Percentiles rank a stretch among this genome's conserved stretches.
Conservation (phyloP, 2,329 filamentous ascomycete species). For the Penicillium sp. region DNA sequence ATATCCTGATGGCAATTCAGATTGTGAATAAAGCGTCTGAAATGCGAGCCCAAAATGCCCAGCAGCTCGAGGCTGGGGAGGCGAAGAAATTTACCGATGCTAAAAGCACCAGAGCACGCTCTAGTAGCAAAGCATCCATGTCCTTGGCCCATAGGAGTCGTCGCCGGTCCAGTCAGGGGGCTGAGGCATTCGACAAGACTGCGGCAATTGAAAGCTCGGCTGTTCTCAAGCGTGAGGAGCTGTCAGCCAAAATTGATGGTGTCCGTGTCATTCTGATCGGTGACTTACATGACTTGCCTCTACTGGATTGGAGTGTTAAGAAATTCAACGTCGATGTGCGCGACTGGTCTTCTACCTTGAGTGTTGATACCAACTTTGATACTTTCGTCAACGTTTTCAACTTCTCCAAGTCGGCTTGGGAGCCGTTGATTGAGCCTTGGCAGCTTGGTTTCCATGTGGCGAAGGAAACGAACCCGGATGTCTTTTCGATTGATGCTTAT, state of each 20-base stretch:
- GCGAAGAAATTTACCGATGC: conserved; percentile 51
- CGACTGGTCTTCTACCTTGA: conserved; percentile 88
- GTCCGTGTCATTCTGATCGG: conserved; percentile 92
- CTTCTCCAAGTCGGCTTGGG: conserved; percentile 98
- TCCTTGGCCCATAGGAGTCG: conserved; percentile 45
- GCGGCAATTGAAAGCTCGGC: conserved; percentile 46
- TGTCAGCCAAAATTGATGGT: conserved; percentile 83
- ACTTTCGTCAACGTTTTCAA: conserved; percentile 98
- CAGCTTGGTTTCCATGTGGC: conserved; percentile 87
- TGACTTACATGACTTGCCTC: conserved; percentile 90
- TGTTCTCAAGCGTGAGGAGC: conserved; percentile 69
- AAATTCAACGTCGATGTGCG: conserved; percentile 80
- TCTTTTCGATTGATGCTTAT: conserved; percentile 78
- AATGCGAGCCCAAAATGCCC: conserved; percentile 61
- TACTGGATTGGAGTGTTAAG: conserved; percentile 91
- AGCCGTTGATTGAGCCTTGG: conserved; percentile 95
- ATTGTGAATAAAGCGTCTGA: conserved; percentile 90
- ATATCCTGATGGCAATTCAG: conserved; percentile 91
- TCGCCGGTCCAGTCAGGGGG: conserved; percentile 47
- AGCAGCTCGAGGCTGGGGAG: conserved; percentile 54
- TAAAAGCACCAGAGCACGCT: conserved; percentile 49
- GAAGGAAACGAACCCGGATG: conserved; percentile 71
- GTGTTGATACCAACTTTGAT: conserved; percentile 85
- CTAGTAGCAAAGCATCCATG: conserved; percentile 44
- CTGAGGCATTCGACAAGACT: conserved; percentile 39